Conservation (phyloP, 2,329 filamentous ascomycete species). For the Pseudopithomyces maydicus region DNA sequence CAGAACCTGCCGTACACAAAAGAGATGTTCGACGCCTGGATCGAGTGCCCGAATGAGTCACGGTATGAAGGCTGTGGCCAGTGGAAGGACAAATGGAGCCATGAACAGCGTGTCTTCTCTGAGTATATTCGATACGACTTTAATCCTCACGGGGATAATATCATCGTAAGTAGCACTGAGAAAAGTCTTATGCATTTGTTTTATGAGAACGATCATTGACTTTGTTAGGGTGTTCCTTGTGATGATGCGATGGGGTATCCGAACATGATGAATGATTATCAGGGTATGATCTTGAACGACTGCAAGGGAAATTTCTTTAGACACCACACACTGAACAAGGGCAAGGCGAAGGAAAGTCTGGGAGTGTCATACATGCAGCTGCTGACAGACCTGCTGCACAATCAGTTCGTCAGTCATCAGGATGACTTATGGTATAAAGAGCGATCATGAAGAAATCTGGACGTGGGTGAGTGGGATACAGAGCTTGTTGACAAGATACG, state of each 20-base stretch:
- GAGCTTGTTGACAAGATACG: neutral
- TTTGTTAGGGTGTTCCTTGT: conserved; percentile 30
- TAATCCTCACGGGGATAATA: conserved; percentile 27
- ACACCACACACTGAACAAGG: conserved; percentile 31
- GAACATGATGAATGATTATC: conserved; percentile 20
- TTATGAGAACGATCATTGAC: neutral
- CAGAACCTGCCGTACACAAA: conserved; percentile 33
- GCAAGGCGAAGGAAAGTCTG: conserved; percentile 13
- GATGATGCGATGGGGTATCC: conserved; percentile 43
- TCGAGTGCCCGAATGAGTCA: conserved; percentile 31
- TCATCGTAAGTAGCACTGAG: conserved; percentile 22
- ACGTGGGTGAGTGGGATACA: neutral
- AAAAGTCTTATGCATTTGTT: neutral
- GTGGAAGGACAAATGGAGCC: conserved; percentile 36
- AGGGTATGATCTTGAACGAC: conserved; percentile 21
- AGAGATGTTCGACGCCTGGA: conserved; percentile 38
- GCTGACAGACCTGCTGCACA: conserved; percentile 16
- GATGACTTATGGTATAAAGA: conserved; percentile 9
- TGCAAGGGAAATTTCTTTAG: conserved; percentile 37
- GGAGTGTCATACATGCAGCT: conserved; percentile 17
- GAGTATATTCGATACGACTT: conserved; percentile 43
- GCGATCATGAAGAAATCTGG: neutral
- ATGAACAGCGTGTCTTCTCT: conserved; percentile 41
- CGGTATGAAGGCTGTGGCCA: conserved; percentile 31
- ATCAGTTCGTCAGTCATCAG: neutral